Conservation (phyloP, 2,329 filamentous ascomycete genomes). For the Phialophora expanda region DNA sequence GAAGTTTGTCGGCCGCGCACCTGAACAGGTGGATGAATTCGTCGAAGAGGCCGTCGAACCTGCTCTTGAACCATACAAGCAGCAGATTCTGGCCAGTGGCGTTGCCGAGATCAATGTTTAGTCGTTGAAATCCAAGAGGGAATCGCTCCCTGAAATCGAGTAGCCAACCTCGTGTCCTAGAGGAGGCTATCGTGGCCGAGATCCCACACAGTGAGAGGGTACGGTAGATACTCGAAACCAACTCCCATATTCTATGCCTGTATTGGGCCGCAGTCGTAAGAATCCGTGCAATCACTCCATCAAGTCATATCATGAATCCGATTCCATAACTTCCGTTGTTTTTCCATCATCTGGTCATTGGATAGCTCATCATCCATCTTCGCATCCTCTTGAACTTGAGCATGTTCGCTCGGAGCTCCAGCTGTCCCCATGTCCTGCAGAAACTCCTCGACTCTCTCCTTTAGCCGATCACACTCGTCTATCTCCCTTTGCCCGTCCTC, state of each 20-base stretch:
- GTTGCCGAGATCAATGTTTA: constrained; percentile 51
- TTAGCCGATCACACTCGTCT: constrained; percentile 73
- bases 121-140: constrained; percentile 11
- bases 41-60: constrained; percentile 56
- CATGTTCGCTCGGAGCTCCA: constrained; percentile 24
- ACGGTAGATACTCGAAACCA: not conserved
- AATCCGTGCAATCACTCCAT: not conserved
- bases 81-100: constrained; percentile 45
- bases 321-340: constrained; percentile 48
- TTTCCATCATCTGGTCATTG: constrained; percentile 42
- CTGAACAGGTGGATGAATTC: constrained; percentile 61
- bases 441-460: constrained; percentile 66
- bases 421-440: constrained; percentile 43
- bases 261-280: not conserved
- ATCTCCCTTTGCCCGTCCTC: constrained; percentile 76
- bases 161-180: not conserved
- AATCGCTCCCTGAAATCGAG: not conserved
- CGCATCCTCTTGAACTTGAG: constrained; percentile 15
- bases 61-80: constrained; percentile 55
- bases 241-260: too few relatives aligned
- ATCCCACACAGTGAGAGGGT: not conserved
- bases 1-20: constrained; percentile 62
- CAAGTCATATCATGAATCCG: constrained; percentile 45
- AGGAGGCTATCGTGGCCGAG: not conserved
- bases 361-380: not conserved